Conservation (phyloP, 2,329 filamentous ascomycete genomes). For the Ophiognomonia clavigignenti-juglandacearum region DNA sequence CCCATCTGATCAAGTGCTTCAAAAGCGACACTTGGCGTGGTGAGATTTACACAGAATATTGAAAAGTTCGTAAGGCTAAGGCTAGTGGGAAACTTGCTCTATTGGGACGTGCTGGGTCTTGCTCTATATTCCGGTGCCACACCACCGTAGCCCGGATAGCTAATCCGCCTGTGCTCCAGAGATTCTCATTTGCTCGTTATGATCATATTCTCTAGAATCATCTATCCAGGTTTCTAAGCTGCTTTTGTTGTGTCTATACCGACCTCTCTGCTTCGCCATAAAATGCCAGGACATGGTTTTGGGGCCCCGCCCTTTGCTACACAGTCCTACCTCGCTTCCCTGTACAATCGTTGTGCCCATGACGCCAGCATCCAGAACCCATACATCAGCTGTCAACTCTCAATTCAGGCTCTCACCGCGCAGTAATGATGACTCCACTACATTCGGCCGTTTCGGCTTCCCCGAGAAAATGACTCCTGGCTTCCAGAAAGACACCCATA, state of each 20-base stretch:
- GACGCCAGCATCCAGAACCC: not conserved
- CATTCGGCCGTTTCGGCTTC: too few relatives aligned
- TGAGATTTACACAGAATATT: not conserved
- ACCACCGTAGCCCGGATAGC: too few relatives aligned
- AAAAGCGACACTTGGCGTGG: not conserved
- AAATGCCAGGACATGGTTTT: not conserved
- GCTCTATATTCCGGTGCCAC: too few relatives aligned
- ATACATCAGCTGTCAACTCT: not conserved
- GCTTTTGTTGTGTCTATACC: not conserved
- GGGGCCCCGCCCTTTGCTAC: not conserved
- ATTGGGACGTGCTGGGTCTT: too few relatives aligned
- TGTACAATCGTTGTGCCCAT: not conserved
- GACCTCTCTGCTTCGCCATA: not conserved
- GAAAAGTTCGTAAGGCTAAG: not conserved
- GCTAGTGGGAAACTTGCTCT: not conserved
- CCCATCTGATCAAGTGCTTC: not conserved
- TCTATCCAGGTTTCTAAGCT: conserved; percentile 2
- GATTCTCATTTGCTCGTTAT: not conserved
- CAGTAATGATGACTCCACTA: too few relatives aligned
- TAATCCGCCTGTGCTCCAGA: too few relatives aligned
- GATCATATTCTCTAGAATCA: not conserved
- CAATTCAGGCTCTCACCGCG: not conserved
- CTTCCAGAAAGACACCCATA: not conserved
- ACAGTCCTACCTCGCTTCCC: not conserved
- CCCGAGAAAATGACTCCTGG: not conserved